Conservation (phyloP, 1,139 yeast genomes). For the Kodamaea alishanica region DNA sequence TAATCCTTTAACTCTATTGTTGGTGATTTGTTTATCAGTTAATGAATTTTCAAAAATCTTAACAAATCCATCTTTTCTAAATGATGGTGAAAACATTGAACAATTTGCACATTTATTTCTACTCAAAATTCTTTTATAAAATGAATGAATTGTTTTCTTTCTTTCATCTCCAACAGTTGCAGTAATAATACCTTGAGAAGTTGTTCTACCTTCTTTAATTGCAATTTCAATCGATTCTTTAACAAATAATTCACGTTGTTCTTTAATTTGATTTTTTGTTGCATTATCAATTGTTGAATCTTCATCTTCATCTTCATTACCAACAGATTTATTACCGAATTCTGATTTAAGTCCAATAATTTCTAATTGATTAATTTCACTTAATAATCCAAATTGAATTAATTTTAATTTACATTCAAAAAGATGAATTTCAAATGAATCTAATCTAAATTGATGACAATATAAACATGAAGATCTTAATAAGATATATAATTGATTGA, state of each 20-base stretch:
- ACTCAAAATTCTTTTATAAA: conserved; percentile 66
- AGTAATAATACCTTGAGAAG: conserved; percentile 65
- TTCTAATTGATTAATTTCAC: conserved; percentile 74
- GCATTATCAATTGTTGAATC: conserved; percentile 32
- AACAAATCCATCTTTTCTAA: conserved; percentile 91
- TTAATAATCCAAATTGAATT: conserved; percentile 82
- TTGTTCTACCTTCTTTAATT: conserved; percentile 70
- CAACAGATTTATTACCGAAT: conserved; percentile 10
- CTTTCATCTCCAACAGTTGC: conserved; percentile 88
- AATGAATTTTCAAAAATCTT: conserved; percentile 89
- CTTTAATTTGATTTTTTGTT: conserved; percentile 47
- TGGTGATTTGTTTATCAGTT: conserved; percentile 72
- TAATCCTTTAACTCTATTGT: conserved; percentile 79
- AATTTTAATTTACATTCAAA: conserved; percentile 75
- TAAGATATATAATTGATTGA: conserved; percentile 82
- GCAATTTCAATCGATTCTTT: conserved; percentile 67
- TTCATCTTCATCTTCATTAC: conserved; percentile 19
- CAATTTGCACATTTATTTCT: conserved; percentile 94
- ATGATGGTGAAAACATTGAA: conserved; percentile 90
- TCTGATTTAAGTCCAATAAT: conserved; percentile 40
- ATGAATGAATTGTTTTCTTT: conserved; percentile 67
- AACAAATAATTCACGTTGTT: conserved; percentile 69
- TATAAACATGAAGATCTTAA: conserved; percentile 83
- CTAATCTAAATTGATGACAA: conserved; percentile 82
- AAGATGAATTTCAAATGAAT: conserved; percentile 64